These are phyloP conservation scores for Fusarium devonianum DNA, from an alignment of 2,329 filamentous ascomycete species.

Conservation along the genomic window DNA sequence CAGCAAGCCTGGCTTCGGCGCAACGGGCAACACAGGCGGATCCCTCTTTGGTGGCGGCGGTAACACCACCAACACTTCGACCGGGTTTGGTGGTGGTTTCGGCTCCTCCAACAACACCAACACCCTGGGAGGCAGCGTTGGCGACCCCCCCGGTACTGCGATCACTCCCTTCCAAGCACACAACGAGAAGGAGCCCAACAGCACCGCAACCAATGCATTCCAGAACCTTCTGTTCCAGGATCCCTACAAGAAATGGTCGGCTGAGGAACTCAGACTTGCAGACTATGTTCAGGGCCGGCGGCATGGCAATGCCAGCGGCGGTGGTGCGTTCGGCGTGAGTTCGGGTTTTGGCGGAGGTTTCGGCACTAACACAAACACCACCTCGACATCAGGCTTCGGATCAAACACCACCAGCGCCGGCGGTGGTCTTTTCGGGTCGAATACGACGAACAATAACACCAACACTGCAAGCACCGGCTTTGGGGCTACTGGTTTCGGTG, in stretches of 20 bases:
- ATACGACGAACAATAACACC: conserved; percentile 45
- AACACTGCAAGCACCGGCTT: conserved; percentile 35
- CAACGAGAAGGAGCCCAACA: conserved; percentile 75
- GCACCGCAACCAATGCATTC: conserved; percentile 66
- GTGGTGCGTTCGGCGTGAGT: conserved; percentile 80
- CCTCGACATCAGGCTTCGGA: conserved; percentile 56
- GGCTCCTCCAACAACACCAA: conserved; percentile 55
- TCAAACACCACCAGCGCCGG: conserved; percentile 46
- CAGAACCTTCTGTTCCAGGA: conserved; percentile 82
- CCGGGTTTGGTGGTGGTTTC: conserved; percentile 51
- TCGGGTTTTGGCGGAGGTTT: conserved; percentile 62
- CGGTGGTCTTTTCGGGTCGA: conserved; percentile 50
- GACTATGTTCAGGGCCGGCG: conserved; percentile 90
- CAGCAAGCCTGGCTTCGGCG: conserved; percentile 61
- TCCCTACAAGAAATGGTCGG: conserved; percentile 86
- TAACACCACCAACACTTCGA: conserved; percentile 39
- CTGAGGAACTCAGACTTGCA: conserved; percentile 81
- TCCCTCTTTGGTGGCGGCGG: conserved; percentile 57
- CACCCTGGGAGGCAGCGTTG: conserved; percentile 59
- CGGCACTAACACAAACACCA: conserved; percentile 46
- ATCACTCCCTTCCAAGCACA: conserved; percentile 72
- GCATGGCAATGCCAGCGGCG: conserved; percentile 82
- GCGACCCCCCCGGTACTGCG: conserved; percentile 73
- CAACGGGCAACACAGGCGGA: conserved; percentile 48
- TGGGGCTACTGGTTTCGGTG: conserved; percentile 53